Evolutionary conservation across 2,329 filamentous ascomycete species (phyloP).

Genomic region (Emergomyces orientalis): DNA sequence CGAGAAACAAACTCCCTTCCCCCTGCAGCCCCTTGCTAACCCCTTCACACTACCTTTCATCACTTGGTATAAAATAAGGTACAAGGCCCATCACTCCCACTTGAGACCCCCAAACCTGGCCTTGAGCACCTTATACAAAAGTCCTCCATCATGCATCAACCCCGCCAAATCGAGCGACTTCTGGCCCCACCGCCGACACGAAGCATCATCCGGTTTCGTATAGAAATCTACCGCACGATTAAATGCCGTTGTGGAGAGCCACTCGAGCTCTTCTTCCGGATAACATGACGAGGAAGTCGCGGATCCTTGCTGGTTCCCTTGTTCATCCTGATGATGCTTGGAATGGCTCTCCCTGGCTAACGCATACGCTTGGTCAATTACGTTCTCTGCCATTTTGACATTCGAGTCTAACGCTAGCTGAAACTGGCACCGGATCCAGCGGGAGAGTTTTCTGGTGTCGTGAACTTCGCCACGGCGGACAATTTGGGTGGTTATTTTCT

Average conservation of each 20-base stretch:
- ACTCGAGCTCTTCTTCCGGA: slow-evolving; percentile 47
- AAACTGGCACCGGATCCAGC: slow-evolving; percentile 71
- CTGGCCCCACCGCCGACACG: slow-evolving; percentile 29
- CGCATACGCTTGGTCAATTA: slow-evolving; percentile 28
- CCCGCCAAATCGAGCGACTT: slow-evolving; percentile 30
- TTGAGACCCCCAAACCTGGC: slow-evolving; percentile 23
- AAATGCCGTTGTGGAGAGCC: slow-evolving; percentile 47
- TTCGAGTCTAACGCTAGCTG: slow-evolving; percentile 50
- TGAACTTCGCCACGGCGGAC: slow-evolving; percentile 42
- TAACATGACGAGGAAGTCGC: slow-evolving; percentile 30
- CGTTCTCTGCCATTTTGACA: slow-evolving; percentile 24
- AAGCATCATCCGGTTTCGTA: slow-evolving; percentile 22
- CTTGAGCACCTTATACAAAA: slow-evolving; percentile 21
- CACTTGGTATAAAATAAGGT: background rate
- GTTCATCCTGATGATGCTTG: slow-evolving; percentile 13
- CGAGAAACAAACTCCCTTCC: background rate
- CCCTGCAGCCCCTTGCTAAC: background rate
- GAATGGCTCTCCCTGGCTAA: slow-evolving; percentile 19
- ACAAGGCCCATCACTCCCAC: slow-evolving; percentile 12
- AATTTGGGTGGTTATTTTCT: slow-evolving; percentile 61
- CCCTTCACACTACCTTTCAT: too few relatives aligned
- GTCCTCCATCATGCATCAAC: slow-evolving; percentile 20
- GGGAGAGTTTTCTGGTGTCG: slow-evolving; percentile 55
- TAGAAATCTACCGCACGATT: slow-evolving; percentile 50
- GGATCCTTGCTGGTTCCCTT: slow-evolving; percentile 26